Base-by-base conservation (phyloP, 306 rosid genomes). In the Medicago lupulina region DNA sequence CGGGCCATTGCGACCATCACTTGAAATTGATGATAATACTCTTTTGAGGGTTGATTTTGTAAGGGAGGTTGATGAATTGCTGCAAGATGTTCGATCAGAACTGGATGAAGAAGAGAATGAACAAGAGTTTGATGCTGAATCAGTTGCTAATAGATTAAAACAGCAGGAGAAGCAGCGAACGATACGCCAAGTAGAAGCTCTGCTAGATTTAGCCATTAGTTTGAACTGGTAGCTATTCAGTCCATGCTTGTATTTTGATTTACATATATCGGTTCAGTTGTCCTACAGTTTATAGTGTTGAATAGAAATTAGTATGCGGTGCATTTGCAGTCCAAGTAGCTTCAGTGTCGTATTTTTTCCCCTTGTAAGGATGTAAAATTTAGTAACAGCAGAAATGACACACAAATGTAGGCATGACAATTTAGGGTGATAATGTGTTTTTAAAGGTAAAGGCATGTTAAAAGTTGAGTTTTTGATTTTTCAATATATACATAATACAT, bases 11-110 rank as follows among this genome's bases (percentile, higher is more conserved):
- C 85, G 92, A 76, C 93, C 89, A 1, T 79, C 88, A 14, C 79
- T 88, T 58, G 97, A 95, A 76, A 84, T n/a, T 28, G 82, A 73
- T 38, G 98, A 92, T 58, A 75, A 92, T 58, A 75, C 81, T 31
- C 87, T 95, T 31, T 71, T 92, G 82, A 92, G 97, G 81, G 96
- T 85, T 64, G 97, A 95, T 86, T 95, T 95, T 41, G 89, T 92
- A 16, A 88, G 97, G 81, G 97, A 95, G 87, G 97, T 95, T 74
- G 90, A 88, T 85, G 97, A 62, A 75, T 79, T 92, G 86, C 86
- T 95, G 41, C 89, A 82, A 85, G 96, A 95, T 79, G 92, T 95
- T 64, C 81, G 87, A 36, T 75, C 71, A 15, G 92, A 84, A 60
- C 76, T 70, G 65, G 77, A 73, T 46, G 85, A 86, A 76, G 76